A percentile compares a stretch with the other conserved stretches of the same genome.
phyloP scores from a whole-genome alignment of 768 basidiomycete genomes.

The Lactarius indigo region DNA sequence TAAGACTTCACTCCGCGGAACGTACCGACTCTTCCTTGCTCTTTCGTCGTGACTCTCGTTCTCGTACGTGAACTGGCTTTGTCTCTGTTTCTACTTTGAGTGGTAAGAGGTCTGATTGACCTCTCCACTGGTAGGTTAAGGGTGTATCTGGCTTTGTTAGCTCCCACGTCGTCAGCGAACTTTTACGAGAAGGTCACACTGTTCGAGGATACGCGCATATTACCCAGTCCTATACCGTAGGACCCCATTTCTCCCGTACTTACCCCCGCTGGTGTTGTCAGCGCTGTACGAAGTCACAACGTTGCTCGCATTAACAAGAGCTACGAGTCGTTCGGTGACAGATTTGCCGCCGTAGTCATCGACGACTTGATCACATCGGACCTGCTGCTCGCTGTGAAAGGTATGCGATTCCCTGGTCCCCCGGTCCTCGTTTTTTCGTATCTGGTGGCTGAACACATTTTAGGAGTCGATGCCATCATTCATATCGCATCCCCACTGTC shows the following conservation, averaged over 20 bases:
- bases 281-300: conserved; percentile 27
- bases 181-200: conserved; percentile 45
- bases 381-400: conserved; percentile 25
- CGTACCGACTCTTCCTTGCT: not conserved
- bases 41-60: not conserved
- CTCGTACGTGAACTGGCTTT: not conserved
- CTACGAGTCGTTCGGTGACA: conserved; percentile 23
- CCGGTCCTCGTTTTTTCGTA: not conserved
- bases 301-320: conserved; percentile 12
- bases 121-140: conserved; percentile 36
- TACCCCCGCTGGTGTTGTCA: not conserved
- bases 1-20: not conserved
- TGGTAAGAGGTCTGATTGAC: not conserved
- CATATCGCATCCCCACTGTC: conserved; percentile 23
- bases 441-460: not conserved
- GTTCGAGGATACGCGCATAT: conserved; percentile 40
- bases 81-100: not conserved
- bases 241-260: not conserved
- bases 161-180: conserved; percentile 30
- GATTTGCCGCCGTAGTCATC: conserved; percentile 24
- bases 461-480: conserved; percentile 22
- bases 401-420: conserved; percentile 2
- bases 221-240: too few species aligned
- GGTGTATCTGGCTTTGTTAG: conserved; percentile 41
- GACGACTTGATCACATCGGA: conserved; percentile 29